Conservation (phyloP, 2,329 filamentous ascomycete species). For the Amauroascus verrucosus region DNA sequence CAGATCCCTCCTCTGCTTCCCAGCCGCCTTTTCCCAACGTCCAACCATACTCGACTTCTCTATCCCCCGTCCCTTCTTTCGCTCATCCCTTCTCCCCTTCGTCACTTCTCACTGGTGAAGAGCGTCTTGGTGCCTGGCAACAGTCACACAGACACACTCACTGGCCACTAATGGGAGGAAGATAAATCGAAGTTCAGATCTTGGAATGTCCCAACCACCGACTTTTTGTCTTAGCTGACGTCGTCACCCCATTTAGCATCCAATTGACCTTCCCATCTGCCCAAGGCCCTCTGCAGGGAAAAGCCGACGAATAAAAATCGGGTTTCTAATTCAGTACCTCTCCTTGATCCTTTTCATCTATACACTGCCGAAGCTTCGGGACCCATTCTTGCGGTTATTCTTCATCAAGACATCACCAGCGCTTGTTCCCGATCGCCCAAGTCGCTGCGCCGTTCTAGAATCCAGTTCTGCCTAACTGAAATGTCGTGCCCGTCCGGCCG, state of each 20-base stretch:
- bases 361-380: neutral
- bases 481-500: neutral
- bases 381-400: neutral
- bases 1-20: neutral
- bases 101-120: neutral
- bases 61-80: too few species aligned
- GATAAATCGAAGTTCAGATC: too few species aligned
- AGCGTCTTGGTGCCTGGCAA: neutral
- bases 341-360: too few species aligned
- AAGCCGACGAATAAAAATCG: neutral
- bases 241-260: neutral
- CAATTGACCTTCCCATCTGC: neutral
- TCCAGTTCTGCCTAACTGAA: constrained; percentile 1
- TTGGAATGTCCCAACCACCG: neutral
- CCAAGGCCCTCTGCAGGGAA: neutral
- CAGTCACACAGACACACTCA: too few species aligned
- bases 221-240: too few species aligned
- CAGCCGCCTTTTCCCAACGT: neutral
- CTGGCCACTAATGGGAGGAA: too few species aligned
- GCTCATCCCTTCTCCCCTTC: neutral
- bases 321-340: neutral
- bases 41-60: too few species aligned
- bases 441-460: constrained; percentile 1
- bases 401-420: neutral
- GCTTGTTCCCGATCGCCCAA: neutral